A percentile compares a stretch with the other conserved stretches of the same genome.
These are phyloP conservation scores for Diaporthe destruens DNA, from an alignment of 2,329 filamentous ascomycete species.

Conservation along the genomic window DNA sequence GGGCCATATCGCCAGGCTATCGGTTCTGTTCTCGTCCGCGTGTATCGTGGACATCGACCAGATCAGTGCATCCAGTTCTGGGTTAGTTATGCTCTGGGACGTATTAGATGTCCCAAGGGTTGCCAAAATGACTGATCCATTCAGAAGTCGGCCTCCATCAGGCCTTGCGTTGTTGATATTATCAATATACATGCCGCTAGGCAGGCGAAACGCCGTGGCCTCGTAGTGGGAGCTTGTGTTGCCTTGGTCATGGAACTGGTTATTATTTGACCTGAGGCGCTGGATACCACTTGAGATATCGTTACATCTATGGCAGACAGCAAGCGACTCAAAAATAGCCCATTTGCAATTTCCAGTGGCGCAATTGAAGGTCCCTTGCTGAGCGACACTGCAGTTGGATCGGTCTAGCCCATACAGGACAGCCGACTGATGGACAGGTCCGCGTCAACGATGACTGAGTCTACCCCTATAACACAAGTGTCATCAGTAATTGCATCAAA, in stretches of 20 bases:
- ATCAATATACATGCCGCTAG: constrained; percentile 22
- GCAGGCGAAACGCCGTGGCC: constrained; percentile 25
- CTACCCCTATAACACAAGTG: background rate
- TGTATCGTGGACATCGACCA: constrained; percentile 25
- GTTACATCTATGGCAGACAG: background rate
- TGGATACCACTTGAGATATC: background rate
- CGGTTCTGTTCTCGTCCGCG: background rate
- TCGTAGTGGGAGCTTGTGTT: background rate
- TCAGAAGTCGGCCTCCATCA: too few relatives aligned
- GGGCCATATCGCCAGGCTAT: background rate
- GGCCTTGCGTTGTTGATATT: background rate
- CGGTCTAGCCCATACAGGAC: constrained; percentile 1
- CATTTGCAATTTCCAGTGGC: constrained; percentile 15
- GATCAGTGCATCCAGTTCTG: constrained; percentile 17
- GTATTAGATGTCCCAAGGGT: constrained; percentile 8
- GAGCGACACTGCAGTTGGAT: background rate
- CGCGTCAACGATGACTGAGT: background rate
- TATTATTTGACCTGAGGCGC: background rate
- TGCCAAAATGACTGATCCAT: constrained; percentile 9
- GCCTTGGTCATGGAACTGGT: too few relatives aligned
- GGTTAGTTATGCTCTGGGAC: background rate
- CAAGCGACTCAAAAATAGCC: background rate
- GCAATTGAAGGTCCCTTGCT: background rate
- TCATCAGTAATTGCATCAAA: background rate
- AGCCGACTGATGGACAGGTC: constrained; percentile 25